A percentile compares a stretch with the other conserved stretches of the same genome.
Conservation (phyloP, 2,329 filamentous ascomycete species). For the Neophaeococcomyces mojaviensis region DNA sequence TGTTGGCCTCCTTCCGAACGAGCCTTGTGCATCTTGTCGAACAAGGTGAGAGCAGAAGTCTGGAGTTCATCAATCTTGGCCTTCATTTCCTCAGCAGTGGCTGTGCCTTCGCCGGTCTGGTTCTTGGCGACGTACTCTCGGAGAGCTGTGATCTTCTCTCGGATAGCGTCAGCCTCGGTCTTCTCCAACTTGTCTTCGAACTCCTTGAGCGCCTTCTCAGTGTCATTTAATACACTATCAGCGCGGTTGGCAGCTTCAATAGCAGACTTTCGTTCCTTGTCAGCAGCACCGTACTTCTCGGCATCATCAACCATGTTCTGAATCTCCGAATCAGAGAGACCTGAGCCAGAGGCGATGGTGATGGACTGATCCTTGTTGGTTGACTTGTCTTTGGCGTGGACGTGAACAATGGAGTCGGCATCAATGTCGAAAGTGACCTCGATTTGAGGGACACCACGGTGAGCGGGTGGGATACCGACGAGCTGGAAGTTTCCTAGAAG, state of each 20-base stretch:
- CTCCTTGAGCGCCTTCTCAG: slow-evolving; percentile 96
- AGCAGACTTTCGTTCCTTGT: slow-evolving; percentile 92
- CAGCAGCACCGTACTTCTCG: slow-evolving; percentile 87
- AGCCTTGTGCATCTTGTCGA: slow-evolving; percentile 99
- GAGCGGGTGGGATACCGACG: slow-evolving; percentile 89
- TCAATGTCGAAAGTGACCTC: slow-evolving; percentile 99
- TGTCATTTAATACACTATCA: slow-evolving; percentile 93
- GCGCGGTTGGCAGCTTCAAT: slow-evolving; percentile 97
- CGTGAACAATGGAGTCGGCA: slow-evolving; percentile 94
- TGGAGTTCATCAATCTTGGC: slow-evolving; percentile 98
- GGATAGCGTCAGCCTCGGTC: slow-evolving; percentile 84
- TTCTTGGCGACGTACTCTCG: slow-evolving; percentile 89
- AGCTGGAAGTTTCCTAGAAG: slow-evolving; percentile 98
- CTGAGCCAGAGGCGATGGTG: slow-evolving; percentile 94
- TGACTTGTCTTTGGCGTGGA: slow-evolving; percentile 97
- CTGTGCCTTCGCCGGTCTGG: slow-evolving; percentile 80
- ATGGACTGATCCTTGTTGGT: slow-evolving; percentile 99
- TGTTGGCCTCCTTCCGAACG: slow-evolving; percentile 57
- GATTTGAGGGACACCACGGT: slow-evolving; percentile 91
- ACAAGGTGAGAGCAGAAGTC: slow-evolving; percentile 87
- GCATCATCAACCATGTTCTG: slow-evolving; percentile 96
- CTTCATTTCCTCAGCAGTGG: slow-evolving; percentile 90
- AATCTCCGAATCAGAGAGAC: slow-evolving; percentile 90
- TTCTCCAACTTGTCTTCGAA: slow-evolving; percentile 95
- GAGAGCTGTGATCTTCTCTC: slow-evolving; percentile 81